Evolutionary conservation across 2,329 filamentous ascomycete genomes (phyloP).

Genomic region (Elsinoe necatrix): DNA sequence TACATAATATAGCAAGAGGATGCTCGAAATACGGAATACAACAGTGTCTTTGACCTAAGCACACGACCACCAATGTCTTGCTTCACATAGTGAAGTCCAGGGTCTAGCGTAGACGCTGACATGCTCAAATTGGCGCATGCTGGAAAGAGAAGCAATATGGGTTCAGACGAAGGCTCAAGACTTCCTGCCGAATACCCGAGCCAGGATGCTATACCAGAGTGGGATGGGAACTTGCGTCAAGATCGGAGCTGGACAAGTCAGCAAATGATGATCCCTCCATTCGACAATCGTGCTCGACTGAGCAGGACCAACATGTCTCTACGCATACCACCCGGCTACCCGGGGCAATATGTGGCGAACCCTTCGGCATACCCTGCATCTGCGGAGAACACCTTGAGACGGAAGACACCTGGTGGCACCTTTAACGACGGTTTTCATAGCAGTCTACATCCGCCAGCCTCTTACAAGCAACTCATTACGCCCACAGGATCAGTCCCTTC

Average conservation of each 20-base stretch:
- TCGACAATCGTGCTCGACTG: background rate
- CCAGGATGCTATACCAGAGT: conserved; percentile 1
- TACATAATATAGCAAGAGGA: background rate
- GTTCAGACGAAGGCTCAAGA: background rate
- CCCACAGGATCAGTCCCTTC: conserved; percentile 32
- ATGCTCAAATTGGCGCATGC: background rate
- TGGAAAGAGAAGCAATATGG: background rate
- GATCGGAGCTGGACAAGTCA: background rate
- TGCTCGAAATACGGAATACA: background rate
- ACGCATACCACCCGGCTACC: background rate
- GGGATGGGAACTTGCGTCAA: background rate
- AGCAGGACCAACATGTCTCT: conserved; percentile 2
- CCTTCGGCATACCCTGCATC: conserved; percentile 1
- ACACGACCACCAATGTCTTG: background rate
- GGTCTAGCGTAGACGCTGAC: background rate
- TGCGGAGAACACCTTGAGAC: conserved; percentile 68
- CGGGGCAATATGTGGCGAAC: background rate
- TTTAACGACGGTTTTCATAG: conserved; percentile 87
- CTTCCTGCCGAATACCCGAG: background rate
- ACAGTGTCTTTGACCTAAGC: background rate
- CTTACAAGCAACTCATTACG: conserved; percentile 73
- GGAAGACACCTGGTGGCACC: conserved; percentile 92
- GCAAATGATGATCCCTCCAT: background rate
- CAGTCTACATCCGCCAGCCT: conserved; percentile 36
- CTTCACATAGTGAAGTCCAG: background rate